phyloP scores from a whole-genome alignment of 345 rosid species.

The Zanthoxylum bungeanum region DNA sequence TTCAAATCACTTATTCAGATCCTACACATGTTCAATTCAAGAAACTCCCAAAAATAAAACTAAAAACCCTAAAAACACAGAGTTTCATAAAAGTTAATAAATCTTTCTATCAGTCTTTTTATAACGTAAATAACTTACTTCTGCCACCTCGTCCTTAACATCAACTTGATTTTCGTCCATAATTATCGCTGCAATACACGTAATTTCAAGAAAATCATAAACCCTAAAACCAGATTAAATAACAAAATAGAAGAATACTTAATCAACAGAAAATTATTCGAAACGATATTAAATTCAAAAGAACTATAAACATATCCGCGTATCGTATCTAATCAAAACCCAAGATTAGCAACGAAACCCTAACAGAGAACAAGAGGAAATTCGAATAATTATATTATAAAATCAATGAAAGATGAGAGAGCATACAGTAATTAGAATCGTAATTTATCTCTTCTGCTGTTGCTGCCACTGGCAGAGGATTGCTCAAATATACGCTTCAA shows the following conservation, averaged over 20 bases:
- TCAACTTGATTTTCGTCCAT: conserved; percentile 40
- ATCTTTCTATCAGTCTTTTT: too few relatives aligned
- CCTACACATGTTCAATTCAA: background rate
- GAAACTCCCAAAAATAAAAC: background rate
- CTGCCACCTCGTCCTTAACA: conserved; percentile 51
- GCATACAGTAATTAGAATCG: background rate
- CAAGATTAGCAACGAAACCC: background rate
- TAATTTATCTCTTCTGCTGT: background rate
- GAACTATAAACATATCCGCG: too few relatives aligned
- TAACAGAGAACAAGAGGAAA: too few relatives aligned
- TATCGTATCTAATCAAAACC: background rate
- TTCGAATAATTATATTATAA: too few relatives aligned
- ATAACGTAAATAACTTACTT: conserved; percentile 27
- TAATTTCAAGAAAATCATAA: background rate
- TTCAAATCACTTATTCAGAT: background rate
- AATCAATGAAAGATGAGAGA: background rate
- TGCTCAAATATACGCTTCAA: background rate
- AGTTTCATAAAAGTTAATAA: background rate
- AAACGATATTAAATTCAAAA: too few relatives aligned
- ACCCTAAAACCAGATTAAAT: background rate
- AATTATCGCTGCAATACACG: conserved; percentile 8
- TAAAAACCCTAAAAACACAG: background rate
- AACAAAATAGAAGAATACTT: too few relatives aligned
- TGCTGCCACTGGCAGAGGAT: background rate
- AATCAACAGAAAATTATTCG: too few relatives aligned